Evolutionary conservation across 192 early-diverging fungal genomes (phyloP), one percentile per base, ranked within the genome.

Genomic region (Podochytrium sp.): DNA sequence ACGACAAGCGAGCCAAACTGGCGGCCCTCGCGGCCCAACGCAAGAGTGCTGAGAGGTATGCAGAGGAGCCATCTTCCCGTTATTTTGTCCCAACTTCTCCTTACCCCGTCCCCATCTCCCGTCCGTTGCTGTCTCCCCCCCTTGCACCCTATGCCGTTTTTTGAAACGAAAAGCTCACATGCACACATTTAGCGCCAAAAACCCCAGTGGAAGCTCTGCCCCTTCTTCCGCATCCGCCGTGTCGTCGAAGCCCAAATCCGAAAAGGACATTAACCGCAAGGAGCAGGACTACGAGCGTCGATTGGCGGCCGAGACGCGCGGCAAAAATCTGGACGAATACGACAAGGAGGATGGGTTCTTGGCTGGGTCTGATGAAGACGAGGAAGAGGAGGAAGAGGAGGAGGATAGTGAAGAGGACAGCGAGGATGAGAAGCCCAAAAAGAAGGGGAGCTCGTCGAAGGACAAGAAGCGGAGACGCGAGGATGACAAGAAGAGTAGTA

Each of bases 261-360:
- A 57, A 33, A 79, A 79, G 52, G 30, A 58, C 52, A 67, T 74
- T 40, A 52, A 37, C 2, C 33, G 34, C 7, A 41, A 53, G 12
- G 74, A 76, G 47, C 49, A 58, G 33, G 68, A 79, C 16, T 63
- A 63, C 37, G 60, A 41, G 39, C 23, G 39, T 3, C 25, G 47
- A 35, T 51, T 69, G 27, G 50, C 66, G n/a, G n/a, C 41, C 40
- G 59, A 61, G 49, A 71, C 43, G 47, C 77, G 57, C 23, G 58
- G 56, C 10, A 74, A 77, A 71, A 80, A 80, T 63, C 43, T 77
- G 35, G 79, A 77, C 64, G 42, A 51, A 32, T 77, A 80, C 51
- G 75, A 80, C 49, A 59, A 63, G 29, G 75, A 47, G 2, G 79
- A 80, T 51, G 79, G 79, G 50, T 80, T 80, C 39, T 3, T 80